Base-by-base conservation (phyloP, 2,329 filamentous ascomycete species). In the Aspergillus viridinutans region DNA sequence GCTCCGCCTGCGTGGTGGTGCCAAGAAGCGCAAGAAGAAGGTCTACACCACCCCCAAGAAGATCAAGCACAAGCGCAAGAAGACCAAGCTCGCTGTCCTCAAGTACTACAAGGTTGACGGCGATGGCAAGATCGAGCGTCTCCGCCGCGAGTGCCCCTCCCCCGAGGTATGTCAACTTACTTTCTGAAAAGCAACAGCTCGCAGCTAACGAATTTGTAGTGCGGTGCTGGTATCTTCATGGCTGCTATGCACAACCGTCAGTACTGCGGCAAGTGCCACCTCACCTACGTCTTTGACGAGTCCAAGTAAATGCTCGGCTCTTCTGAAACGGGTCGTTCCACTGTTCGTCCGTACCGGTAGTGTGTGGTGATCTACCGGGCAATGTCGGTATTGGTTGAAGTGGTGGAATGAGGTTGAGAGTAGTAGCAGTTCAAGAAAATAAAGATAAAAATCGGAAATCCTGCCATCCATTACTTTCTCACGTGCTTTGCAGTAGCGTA, bases 41-140 rank as follows among this genome's bases (percentile, higher is more conserved):
- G 94, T 99, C 72, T 99, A 99, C 90, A 97, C 91, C 79, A 99
- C 94, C 76, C 94, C 94, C 80, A 99, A 99, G 92, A 99, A 99
- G 92, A 99, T 99, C 90, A 99, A 99, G 94, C 94, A 99, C 89
- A 99, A 99, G 92, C 90, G 92, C 85, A 99, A 97, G 92, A 99
- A 99, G 93, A 96, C 90, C 88, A 99, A 99, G 90, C 85, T 99
- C 80, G 94, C 94, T 75, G 93, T 99, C 72, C 92, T 99, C 81
- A 99, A 99, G 89, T 99, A 99, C 90, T 99, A 99, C 90, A 99
- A 99, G 90, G 94, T 99, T 74, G 94, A 97, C 81, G 91, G 90
- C 73, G 94, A 99, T 76, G 94, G 95, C 82, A 97, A 97, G 89
- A 97, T 99, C 74, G 94, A 99, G 90, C 94, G 94, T 77, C 89